Evolutionary conservation across 108 stramenopile genomes (phyloP), one percentile per base, ranked within the genome.

Genomic region (Cyclotella sp.): DNA sequence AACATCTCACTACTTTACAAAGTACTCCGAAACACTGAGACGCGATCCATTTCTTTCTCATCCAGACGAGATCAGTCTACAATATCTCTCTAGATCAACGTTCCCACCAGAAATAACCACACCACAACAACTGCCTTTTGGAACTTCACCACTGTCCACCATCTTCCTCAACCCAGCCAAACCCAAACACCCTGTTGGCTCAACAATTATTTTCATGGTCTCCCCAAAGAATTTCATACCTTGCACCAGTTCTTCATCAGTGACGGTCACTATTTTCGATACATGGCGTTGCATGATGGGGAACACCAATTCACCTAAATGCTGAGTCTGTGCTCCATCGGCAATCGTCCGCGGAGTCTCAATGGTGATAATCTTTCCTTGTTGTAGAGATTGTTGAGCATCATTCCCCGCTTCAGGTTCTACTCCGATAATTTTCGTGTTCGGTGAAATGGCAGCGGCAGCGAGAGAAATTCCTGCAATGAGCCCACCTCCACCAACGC

Each of bases 401-500:
- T 82, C 81, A 77, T 87, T 87, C 6, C 81, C 84, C 13, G 80
- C 81, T 58, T 84, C 79, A 0, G 86, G 86, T 54, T 87, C 86
- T 19, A 87, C 84, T 14, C 86, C 84, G 44, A 87, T 84, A 27
- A 87, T 64, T 69, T 82, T 76, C 19, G 79, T 81, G n/a, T 70
- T n/a, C n/a, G 86, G 86, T 9, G 86, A 76, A 16, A 87, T 59
- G 39, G 75, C 66, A n/a, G 66, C 46, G 10, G 72, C 80, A 16
- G 80, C 79, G 10, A 88, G 68, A 43, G 70, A 61, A 51, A 78
- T 87, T 8, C 89, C 89, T 6, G 79, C 69, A 12, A 87, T 81
- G 21, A 90, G 75, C 15, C 89, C 89, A 19, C 89, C 89, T 14
- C 89, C 87, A 42, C 89, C 89, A 14, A 90, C 84, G 22, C 87